These are phyloP conservation scores for Crepidotus sp. DNA, from an alignment of 1,284 basidiomycete genomes.

Conservation along the genomic window DNA sequence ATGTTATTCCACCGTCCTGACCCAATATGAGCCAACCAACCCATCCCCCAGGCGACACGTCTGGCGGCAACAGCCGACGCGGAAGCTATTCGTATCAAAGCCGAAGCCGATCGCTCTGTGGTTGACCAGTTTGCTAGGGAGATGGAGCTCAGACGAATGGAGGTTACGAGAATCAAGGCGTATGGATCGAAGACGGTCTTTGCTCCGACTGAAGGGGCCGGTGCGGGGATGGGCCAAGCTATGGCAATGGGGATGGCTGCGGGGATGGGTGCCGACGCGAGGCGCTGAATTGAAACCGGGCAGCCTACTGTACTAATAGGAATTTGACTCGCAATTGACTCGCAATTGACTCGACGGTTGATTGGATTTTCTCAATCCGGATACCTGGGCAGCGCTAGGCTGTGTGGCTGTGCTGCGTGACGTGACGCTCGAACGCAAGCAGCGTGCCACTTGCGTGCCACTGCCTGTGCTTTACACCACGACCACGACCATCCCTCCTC, in stretches of 20 bases:
- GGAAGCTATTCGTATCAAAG: constrained; percentile 55
- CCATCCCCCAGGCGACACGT: constrained; percentile 45
- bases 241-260: constrained; percentile 62
- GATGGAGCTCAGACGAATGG: constrained; percentile 46
- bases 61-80: constrained; percentile 68
- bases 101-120: constrained; percentile 52
- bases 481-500: too few relatives aligned
- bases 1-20: too few relatives aligned
- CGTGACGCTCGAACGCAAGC: too few relatives aligned
- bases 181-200: constrained; percentile 67
- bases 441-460: too few relatives aligned
- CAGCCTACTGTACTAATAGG: neutral
- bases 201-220: constrained; percentile 52
- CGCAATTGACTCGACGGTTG: constrained; percentile 1
- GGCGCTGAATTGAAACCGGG: neutral
- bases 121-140: constrained; percentile 61
- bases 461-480: constrained; percentile 12
- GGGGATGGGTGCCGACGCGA: constrained; percentile 41
- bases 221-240: constrained; percentile 46
- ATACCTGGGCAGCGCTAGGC: too few relatives aligned
- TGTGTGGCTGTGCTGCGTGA: too few relatives aligned
- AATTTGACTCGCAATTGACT: neutral
- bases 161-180: constrained; percentile 53
- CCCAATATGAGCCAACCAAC: too few relatives aligned
- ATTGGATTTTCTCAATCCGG: too few relatives aligned